A percentile compares a stretch with the other conserved stretches of the same genome.
These are phyloP conservation scores for Vitis amurensis DNA, from an alignment of 164 flowering plant species.

Conservation along the genomic window DNA sequence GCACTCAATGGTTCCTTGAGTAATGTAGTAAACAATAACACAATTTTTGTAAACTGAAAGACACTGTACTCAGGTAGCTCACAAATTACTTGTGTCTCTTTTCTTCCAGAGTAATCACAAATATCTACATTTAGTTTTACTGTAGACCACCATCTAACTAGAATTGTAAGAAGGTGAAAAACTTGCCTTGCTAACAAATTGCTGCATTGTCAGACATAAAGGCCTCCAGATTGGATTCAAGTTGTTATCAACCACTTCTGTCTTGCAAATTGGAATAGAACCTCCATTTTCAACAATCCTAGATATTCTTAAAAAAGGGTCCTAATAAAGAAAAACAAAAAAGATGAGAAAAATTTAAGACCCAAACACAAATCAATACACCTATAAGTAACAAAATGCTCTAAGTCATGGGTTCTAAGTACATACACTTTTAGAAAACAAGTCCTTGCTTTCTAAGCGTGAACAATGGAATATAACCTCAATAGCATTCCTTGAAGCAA, in stretches of 20 bases:
- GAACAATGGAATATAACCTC: not conserved
- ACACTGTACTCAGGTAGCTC: not conserved
- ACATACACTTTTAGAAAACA: constrained; percentile 90
- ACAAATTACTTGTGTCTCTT: no score
- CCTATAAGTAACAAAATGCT: constrained; percentile 3
- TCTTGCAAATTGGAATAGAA: constrained; percentile 77
- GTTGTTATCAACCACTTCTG: constrained; percentile 77
- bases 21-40: no score
- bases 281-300: constrained; percentile 68
- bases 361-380: not conserved
- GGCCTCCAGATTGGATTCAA: constrained; percentile 84
- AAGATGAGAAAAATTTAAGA: not conserved
- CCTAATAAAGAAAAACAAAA: constrained; percentile 38
- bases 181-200: constrained; percentile 77
- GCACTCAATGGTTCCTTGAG: no score
- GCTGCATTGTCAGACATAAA: constrained; percentile 62
- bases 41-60: no score
- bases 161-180: constrained; percentile 2
- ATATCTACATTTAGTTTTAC: no score
- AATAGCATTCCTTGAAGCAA: no score
- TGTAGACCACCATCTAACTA: not conserved
- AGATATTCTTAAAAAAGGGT: constrained; percentile 85
- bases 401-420: not conserved
- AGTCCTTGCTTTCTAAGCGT: constrained; percentile 66
- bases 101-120: no score